Base-by-base conservation (phyloP, 192 early-diverging fungal genomes). In the Paraglomus occultum region DNA sequence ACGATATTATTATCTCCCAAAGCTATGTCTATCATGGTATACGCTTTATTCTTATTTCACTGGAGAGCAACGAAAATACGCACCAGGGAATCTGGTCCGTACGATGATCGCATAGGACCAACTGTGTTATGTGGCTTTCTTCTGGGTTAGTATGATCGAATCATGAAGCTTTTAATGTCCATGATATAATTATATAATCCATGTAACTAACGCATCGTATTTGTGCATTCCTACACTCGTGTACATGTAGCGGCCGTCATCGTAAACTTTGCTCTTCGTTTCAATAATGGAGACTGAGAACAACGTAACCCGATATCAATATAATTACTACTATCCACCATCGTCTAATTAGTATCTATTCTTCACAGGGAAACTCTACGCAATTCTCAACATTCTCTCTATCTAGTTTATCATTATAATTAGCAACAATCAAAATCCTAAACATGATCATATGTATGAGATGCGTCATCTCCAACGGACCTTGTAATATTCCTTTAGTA, bases 101-200 rank as follows among this genome's bases (percentile, higher is more conserved):
- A 91, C 72, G 91, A 91, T 73, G 89, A 92, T 71, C 84, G 84
- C 14, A 80, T 82, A 47, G 92, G 89, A 5, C 92, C 92, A 1
- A 87, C 88, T 0, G 73, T 89, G 3, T 77, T 94, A 14, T 90
- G 90, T 18, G 42, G 87, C 17, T 84, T 87, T 62, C 75, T 93
- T 59, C 69, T 92, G 40, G 70, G 67, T 70, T 39, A 49, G 18
- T 49, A 51, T 66, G 38, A 9, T 57, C 18, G 14, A 22, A 49
- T 49, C 15, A 8, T 17, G 22, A 1, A 20, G 7, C 5, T 17
- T 63, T 18, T 47, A 18, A 48, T 47, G 15, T 8, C 48, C 9
- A 48, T 64, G 5, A 49, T 64, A 49, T 20, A 11, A 23, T 4
- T 15, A 20, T 57, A 20, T 10, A 5, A 20, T 10, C 18, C n/a